Evolutionary conservation across 1,139 yeast species (phyloP), one percentile per base, ranked within the genome.

Genomic region (Scheffersomyces insectosa): DNA sequence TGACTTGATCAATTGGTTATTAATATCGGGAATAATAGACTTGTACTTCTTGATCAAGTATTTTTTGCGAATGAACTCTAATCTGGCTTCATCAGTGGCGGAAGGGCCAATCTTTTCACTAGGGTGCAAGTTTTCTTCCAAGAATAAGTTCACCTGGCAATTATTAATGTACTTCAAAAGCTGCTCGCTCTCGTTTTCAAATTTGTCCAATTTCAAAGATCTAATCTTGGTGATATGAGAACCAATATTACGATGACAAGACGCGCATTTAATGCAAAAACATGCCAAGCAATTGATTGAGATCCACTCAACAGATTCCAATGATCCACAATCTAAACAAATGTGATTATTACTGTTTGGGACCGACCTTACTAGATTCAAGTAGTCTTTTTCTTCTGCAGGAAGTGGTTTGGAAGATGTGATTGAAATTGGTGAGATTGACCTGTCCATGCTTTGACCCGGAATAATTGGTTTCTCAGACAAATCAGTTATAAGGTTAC

Each of bases 191-290:
- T 77, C 82, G 20, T 60, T 60, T 14, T 65, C 69, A 55, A 79
- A 80, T 40, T 72, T 68, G 50, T 80, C 85, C 33, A 79, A 59
- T 44, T 70, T 77, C 33, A 80, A 63, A 2, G 83, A 79, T 43
- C 70, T 63, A 7, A 79, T 75, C 50, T 73, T 77, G 7, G 82
- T 68, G 9, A 80, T 65, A 45, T 74, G 77, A 3, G 81, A 69
- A 0, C 85, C 84, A 51, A 80, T 62, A 38, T 70, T 69, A 39
- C 85, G 57, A 52, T 80, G 85, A 37, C 77, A 70, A 2, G 82
- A 77, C 0, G 96, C 85, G 57, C 98, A 91, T 39, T 85, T 83
- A 34, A 89, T 83, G 63, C 98, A 91, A 34, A 91, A 72, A 9
- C 86, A 80, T 20, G 83, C 82, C 44, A 89, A 66, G 40, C 85